Evolutionary conservation across 305 asterid genomes (phyloP), one percentile per base, ranked within the genome.

Genomic region (Fraxinus paxiana): DNA sequence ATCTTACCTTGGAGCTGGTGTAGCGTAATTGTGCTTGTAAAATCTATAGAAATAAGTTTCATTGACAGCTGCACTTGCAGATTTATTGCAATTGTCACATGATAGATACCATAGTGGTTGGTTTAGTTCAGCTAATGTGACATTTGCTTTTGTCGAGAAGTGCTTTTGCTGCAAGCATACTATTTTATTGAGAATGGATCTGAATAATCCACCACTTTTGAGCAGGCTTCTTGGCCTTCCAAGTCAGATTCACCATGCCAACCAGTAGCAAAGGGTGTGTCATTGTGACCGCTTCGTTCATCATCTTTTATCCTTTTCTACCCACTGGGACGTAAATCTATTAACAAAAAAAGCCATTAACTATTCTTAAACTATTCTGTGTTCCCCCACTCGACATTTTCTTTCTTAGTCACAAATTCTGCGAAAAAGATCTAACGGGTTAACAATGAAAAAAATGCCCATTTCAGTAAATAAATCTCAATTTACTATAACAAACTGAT

Each of bases 371-470:
- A 78, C 97, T 92, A 87, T 86, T 93, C 83, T 92, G 97, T 0
- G 97, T 81, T 75, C 97, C 97, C 77, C 97, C 97, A 76, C 92
- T 89, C 4, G 97, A 90, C 98, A 96, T 96, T 81, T 82, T 90
- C 89, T 84, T 85, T 81, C 87, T 78, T 63, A 81, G 65, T 35
- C 75, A 71, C 17, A 37, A 82, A 83, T 81, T 83, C 92, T 85
- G 78, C 79, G 86, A 65, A 87, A 31, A 56, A 43, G 67, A 83
- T 74, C 38, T 46, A 80, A 17, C 5, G 28, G 78, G 26, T 78
- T 28, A 51, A 63, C 37, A 81, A 76, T 73, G n/a, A 78, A n/a
- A 59, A 38, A 48, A 54, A 24, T 20, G 80, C 78, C 74, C 82
- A 69, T 51, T 74, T 75, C 85, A 82, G 31, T 67, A 82, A 77